Evolutionary conservation across 129 eudicot genomes (phyloP), one percentile per base, ranked within the genome.

Genomic region (Flaveria ramosissima): DNA sequence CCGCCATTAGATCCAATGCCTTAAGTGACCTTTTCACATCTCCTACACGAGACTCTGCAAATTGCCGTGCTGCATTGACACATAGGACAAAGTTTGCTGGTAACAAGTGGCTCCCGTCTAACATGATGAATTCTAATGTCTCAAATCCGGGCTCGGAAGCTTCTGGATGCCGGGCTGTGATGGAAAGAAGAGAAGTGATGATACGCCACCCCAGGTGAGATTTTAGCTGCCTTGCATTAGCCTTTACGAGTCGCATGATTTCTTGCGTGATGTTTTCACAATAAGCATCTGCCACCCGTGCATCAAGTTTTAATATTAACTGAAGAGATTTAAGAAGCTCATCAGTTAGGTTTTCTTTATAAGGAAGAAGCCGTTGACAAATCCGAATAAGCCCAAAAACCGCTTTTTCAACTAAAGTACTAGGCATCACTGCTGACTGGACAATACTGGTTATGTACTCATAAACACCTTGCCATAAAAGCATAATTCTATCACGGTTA

Each of bases 211-310:
- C 96, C 77, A 84, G 45, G 46, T 87, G 92, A 46, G 96, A 90
- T 72, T 91, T 59, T 27, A 90, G 88, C 66, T 90, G 92, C 69
- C 82, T 84, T 7, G 89, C 96, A 36, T 90, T 87, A 51, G 90
- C 96, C 79, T 88, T 90, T 27, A 90, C 90, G 0, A 90, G 89
- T 16, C 79, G 90, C 85, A 77, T 90, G 15, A 90, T 88, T 77
- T 90, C 96, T 73, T 80, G 92, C 3, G 96, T 87, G 52, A 90
- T 90, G 24, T 85, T 82, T 48, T 90, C 96, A 72, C 92, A 88
- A 52, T 87, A 87, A 17, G 90, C 92, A 77, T 90, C 92, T 17
- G 96, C 96, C n/a, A 87, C 92, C 16, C 96, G 85, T 57, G 96
- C 96, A 74, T 90, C 96, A 11, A 90, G 96, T 70, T 90, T 87